Evolutionary conservation across 2,329 filamentous ascomycete genomes (phyloP), one percentile per base, ranked within the genome.

Genomic region (Parastagonospora nodorum): DNA sequence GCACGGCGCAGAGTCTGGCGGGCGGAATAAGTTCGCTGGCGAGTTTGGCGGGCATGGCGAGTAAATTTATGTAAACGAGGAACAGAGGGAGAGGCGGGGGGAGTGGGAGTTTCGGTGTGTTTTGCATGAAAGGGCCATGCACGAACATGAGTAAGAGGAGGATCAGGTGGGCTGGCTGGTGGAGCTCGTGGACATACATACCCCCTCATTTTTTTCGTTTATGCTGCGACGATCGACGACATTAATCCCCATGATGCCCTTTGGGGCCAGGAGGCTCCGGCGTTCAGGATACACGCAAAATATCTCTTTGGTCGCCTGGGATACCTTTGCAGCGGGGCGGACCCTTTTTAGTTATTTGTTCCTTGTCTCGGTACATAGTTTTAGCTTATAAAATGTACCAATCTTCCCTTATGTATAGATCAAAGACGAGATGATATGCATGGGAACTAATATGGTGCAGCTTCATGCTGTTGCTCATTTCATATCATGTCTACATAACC

Each of bases 1-100:
- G 53, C 32, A 59, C 48, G 28, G 48, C 48, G 32, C 45, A 48
- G 15, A 48, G 45, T 27, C 15, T 48, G 14, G 68, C 68, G 12
- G 75, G 74, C 5, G 71, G 76, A 46, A 77, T 78, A 54, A 75
- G 78, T 16, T 76, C 76, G 41, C 66, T 81, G 41, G 76, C 77
- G 11, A 76, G 75, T 51, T 57, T 83, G 59, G 74, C 82, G 61
- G 78, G 80, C 71, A 76, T 76, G 63, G 63, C 61, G 45, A 57
- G 50, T n/a, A 64, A 64, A 57, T 82, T 83, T 54, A 74, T 82
- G 70, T 83, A 50, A 49, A 24, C 24, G 29, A 19, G 29, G 40
- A 31, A 28, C 3, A 14, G 14, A 36, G 11, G 2, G 33, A 12
- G 12, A 14, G 12, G 8, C 3, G 11, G 11, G 11, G 33, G 4